Evolutionary conservation across 2,329 filamentous ascomycete genomes (phyloP).

Genomic region (Xylariaceae sp.): DNA sequence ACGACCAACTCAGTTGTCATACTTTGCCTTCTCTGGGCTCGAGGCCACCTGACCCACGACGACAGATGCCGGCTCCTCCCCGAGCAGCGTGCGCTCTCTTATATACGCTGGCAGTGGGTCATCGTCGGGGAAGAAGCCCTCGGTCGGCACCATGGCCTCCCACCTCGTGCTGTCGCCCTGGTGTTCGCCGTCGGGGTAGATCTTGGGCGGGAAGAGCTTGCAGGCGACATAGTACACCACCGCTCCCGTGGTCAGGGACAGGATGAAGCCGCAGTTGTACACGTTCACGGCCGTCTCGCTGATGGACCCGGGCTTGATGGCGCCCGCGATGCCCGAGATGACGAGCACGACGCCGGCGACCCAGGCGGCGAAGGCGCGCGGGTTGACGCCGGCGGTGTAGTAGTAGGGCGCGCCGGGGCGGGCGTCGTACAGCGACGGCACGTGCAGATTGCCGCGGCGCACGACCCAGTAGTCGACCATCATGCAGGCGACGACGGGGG

Average conservation of each 20-base stretch:
- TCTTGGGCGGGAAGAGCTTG: conserved; percentile 10
- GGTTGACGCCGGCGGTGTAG: conserved; percentile 25
- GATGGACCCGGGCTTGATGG: conserved; percentile 21
- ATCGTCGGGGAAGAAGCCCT: conserved; percentile 24
- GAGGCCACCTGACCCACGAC: neutral
- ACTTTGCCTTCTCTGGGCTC: conserved; percentile 1
- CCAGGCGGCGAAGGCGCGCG: conserved; percentile 24
- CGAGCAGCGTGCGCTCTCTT: neutral
- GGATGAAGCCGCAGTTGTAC: conserved; percentile 27
- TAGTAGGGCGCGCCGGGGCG: conserved; percentile 18
- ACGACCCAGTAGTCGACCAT: conserved; percentile 32
- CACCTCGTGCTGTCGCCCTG: conserved; percentile 1
- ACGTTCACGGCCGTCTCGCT: conserved; percentile 24
- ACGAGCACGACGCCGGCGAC: conserved; percentile 22
- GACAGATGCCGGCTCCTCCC: conserved; percentile 1
- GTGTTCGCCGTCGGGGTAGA: conserved; percentile 6
- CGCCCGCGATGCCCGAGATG: conserved; percentile 20
- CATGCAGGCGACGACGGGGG: conserved; percentile 25
- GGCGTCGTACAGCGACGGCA: conserved; percentile 27
- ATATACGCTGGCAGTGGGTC: conserved; percentile 1
- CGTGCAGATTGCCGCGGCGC: conserved; percentile 30
- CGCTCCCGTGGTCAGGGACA: conserved; percentile 23
- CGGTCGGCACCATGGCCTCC: conserved; percentile 13
- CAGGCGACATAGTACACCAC: conserved; percentile 21
- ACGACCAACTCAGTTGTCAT: neutral